phyloP scores from a whole-genome alignment of 2,329 filamentous ascomycete genomes.

The Botryotinia globosa region DNA sequence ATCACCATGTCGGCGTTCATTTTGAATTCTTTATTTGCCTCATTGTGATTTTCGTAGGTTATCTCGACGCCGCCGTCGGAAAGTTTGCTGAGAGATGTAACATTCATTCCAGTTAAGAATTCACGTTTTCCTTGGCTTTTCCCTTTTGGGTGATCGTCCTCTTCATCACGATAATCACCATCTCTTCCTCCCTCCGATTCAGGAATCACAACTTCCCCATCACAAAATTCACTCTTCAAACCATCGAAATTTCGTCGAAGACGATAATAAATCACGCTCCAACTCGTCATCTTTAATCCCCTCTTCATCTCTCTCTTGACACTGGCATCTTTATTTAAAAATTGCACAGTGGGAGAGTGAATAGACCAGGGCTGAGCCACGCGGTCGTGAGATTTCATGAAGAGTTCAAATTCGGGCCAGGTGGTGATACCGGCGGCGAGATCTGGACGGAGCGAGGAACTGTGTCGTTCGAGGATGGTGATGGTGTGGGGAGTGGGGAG shows the following conservation, averaged over 20 bases:
- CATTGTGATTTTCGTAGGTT: conserved; percentile 5
- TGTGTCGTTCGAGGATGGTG: conserved; percentile 26
- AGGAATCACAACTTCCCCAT: background rate
- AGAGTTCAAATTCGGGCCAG: conserved; percentile 20
- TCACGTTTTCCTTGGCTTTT: background rate
- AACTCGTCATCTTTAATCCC: conserved; percentile 22
- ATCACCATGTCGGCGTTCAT: conserved; percentile 26
- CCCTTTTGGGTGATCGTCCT: background rate
- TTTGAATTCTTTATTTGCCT: background rate
- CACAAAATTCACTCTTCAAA: conserved; percentile 19
- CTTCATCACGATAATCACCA: background rate
- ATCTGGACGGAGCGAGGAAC: conserved; percentile 10
- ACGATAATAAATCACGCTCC: conserved; percentile 28
- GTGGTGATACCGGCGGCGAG: conserved; percentile 28
- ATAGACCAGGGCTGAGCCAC: conserved; percentile 12
- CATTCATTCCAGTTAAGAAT: background rate
- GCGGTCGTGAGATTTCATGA: conserved; percentile 7
- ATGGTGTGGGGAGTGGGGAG: conserved; percentile 23
- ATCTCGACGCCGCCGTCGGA: conserved; percentile 3
- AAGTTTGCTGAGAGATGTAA: background rate
- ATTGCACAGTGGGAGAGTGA: conserved; percentile 15
- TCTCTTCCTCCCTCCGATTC: background rate
- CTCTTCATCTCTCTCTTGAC: conserved; percentile 16
- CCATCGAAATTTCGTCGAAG: conserved; percentile 31
- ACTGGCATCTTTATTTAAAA: conserved; percentile 22